phyloP scores from a whole-genome alignment of 2,329 filamentous ascomycete genomes.

The Paraconiothyrium brasiliense region DNA sequence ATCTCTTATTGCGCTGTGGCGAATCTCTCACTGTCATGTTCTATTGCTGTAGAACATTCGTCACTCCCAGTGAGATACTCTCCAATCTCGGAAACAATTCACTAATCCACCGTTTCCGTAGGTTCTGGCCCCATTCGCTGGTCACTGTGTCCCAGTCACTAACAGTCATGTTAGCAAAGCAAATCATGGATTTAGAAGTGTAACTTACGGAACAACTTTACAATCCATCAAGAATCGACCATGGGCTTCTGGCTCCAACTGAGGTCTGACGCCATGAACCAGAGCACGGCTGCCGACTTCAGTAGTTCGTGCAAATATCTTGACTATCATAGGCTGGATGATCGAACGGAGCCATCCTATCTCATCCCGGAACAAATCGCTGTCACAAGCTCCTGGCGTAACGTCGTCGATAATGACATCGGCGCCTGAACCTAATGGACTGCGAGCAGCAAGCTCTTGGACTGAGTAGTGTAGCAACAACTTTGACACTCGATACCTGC shows the following conservation, averaged over 20 bases:
- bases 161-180: background rate
- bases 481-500: conserved; percentile 36
- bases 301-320: conserved; percentile 27
- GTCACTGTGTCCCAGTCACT: conserved; percentile 25
- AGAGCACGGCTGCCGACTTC: conserved; percentile 34
- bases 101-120: conserved; percentile 24
- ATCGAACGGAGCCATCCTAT: conserved; percentile 10
- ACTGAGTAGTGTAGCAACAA: conserved; percentile 37
- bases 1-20: background rate
- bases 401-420: conserved; percentile 40
- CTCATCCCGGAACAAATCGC: conserved; percentile 37
- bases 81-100: conserved; percentile 32
- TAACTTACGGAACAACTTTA: conserved; percentile 25
- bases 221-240: conserved; percentile 34
- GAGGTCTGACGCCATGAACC: conserved; percentile 28
- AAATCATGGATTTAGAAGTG: background rate
- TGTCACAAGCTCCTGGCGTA: conserved; percentile 41
- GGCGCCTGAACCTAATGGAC: conserved; percentile 27
- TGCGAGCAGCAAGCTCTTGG: conserved; percentile 31
- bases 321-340: conserved; percentile 13
- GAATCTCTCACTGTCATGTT: background rate
- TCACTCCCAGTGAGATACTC: conserved; percentile 29
- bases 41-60: conserved; percentile 9
- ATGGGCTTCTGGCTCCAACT: conserved; percentile 27
- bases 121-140: conserved; percentile 16